phyloP scores from a whole-genome alignment of 495 filamentous ascomycete genomes.

The Hyphodiscus hymeniophilus region DNA sequence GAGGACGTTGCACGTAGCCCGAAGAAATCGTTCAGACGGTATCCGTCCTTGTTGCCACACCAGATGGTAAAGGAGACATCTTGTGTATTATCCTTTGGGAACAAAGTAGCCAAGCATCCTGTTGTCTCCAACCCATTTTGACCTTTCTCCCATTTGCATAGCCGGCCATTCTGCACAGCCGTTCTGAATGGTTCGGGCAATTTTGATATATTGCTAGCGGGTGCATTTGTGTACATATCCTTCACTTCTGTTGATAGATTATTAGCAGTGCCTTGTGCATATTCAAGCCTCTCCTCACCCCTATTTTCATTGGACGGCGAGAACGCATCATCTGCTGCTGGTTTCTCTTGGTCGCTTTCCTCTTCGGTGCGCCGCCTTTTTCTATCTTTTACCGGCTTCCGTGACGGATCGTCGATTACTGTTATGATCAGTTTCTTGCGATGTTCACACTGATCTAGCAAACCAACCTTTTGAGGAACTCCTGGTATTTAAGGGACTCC shows the following conservation, averaged over 20 bases:
- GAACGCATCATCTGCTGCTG: too few relatives aligned
- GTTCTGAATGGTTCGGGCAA: constrained; percentile 14
- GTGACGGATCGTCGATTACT: not conserved
- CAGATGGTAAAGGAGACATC: constrained; percentile 14
- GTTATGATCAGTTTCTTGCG: not conserved
- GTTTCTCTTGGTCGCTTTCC: not conserved
- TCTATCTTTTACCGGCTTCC: not conserved
- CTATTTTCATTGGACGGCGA: constrained; percentile 4
- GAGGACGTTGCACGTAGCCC: constrained; percentile 10
- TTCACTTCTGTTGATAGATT: constrained; percentile 12
- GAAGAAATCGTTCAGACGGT: constrained; percentile 9
- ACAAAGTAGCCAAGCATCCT: constrained; percentile 14
- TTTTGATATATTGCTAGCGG: constrained; percentile 14
- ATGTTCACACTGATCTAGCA: not conserved
- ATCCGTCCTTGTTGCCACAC: constrained; percentile 3
- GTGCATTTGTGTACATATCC: constrained; percentile 16
- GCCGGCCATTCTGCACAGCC: constrained; percentile 8
- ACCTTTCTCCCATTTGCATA: constrained; percentile 15
- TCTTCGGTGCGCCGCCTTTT: not conserved
- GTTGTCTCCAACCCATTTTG: constrained; percentile 8
- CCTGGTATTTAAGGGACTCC: not conserved
- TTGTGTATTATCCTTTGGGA: constrained; percentile 9
- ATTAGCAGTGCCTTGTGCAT: constrained; percentile 10
- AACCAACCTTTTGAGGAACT: not conserved
- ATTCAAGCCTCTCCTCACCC: constrained; percentile 6